A percentile compares a stretch with the other conserved stretches of the same genome.
These are phyloP conservation scores for Dentipellis fragilis DNA, from an alignment of 768 basidiomycete species.

Conservation along the genomic window DNA sequence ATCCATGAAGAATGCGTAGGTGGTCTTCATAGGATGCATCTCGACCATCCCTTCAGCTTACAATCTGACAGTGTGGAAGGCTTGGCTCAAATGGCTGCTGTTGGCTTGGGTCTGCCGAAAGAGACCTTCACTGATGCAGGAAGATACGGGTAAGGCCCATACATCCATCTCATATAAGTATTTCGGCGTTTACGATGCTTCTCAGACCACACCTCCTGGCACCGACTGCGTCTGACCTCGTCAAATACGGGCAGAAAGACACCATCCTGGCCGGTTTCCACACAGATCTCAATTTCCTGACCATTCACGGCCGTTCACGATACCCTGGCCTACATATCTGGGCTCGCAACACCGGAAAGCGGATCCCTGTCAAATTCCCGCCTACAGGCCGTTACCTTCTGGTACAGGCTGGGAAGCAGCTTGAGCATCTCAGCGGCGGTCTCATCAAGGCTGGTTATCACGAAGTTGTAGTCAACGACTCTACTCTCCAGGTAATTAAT, in stretches of 20 bases:
- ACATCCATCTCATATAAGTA: no score
- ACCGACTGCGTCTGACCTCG: constrained; percentile 86
- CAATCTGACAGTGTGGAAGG: constrained; percentile 48
- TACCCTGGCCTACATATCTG: constrained; percentile 89
- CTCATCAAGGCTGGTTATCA: constrained; percentile 90
- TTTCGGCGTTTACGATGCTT: background rate
- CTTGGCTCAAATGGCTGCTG: constrained; percentile 80
- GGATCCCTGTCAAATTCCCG: constrained; percentile 82
- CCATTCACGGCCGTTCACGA: constrained; percentile 80
- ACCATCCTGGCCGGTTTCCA: constrained; percentile 94
- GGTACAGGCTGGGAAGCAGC: constrained; percentile 93
- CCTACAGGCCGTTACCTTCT: constrained; percentile 70
- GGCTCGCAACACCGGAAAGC: constrained; percentile 89
- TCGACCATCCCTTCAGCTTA: background rate
- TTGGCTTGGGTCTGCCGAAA: constrained; percentile 67
- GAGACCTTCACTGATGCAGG: constrained; percentile 73
- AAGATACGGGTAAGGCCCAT: constrained; percentile 57
- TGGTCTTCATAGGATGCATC: constrained; percentile 3
- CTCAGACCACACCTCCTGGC: constrained; percentile 78
- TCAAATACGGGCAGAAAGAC: constrained; percentile 65
- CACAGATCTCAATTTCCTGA: constrained; percentile 87
- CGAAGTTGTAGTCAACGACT: constrained; percentile 85
- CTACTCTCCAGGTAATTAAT: constrained; percentile 44
- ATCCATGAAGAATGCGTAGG: constrained; percentile 83
- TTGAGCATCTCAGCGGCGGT: constrained; percentile 80